Conservation (phyloP, 768 basidiomycete species). For the Lentinus tigrinus region DNA sequence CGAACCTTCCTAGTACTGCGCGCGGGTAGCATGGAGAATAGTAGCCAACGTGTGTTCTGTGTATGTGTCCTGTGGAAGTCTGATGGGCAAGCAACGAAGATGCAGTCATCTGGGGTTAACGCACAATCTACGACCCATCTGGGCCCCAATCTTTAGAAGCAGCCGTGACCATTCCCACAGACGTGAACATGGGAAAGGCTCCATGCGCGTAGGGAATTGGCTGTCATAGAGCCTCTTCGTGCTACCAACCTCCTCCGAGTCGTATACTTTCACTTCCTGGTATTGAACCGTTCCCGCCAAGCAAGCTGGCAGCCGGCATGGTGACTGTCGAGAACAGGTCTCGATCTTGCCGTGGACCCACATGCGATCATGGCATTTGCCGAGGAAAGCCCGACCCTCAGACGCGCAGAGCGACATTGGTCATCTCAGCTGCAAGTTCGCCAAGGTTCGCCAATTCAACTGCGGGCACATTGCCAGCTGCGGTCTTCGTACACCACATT, state of each 20-base stretch:
- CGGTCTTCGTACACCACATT: too few species aligned
- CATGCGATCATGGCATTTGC: conserved; percentile 1
- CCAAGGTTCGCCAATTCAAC: not conserved
- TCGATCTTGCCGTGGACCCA: conserved; percentile 7
- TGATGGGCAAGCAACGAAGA: not conserved
- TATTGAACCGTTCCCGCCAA: too few species aligned
- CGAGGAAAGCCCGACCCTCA: conserved; percentile 13
- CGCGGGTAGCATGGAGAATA: not conserved
- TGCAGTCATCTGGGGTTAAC: not conserved
- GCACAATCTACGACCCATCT: not conserved
- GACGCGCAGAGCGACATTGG: not conserved
- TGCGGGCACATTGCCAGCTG: too few species aligned
- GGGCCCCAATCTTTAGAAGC: not conserved
- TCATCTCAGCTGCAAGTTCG: not conserved
- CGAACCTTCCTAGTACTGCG: not conserved
- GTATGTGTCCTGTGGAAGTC: too few species aligned
- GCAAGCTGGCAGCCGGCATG: too few species aligned
- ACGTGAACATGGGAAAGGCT: not conserved
- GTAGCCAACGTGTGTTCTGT: not conserved
- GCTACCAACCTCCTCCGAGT: too few species aligned
- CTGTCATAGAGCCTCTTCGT: too few species aligned
- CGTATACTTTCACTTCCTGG: too few species aligned
- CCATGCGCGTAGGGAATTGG: too few species aligned
- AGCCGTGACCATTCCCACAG: not conserved
- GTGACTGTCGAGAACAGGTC: too few species aligned